A percentile compares a stretch with the other conserved stretches of the same genome.
These are phyloP conservation scores for Wickerhamomyces bisporus DNA, from an alignment of 805 yeast genomes.

Conservation along the genomic window DNA sequence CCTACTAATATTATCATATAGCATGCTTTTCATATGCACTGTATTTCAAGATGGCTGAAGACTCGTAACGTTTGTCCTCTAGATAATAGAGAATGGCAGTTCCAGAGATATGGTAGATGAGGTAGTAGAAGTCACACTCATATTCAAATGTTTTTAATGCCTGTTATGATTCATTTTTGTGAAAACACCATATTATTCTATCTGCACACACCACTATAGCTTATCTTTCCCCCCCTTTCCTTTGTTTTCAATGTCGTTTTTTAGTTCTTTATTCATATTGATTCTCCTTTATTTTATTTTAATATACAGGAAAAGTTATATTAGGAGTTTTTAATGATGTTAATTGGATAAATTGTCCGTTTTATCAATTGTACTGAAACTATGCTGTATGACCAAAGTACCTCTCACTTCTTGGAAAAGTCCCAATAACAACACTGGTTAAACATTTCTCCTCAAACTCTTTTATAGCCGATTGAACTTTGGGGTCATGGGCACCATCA, in stretches of 20 bases:
- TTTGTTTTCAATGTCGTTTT: no score
- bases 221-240: no score
- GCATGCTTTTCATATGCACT: constrained; percentile 97
- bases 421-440: constrained; percentile 55
- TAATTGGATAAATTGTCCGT: no score
- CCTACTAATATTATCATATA: constrained; percentile 1
- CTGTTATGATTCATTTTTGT: not conserved
- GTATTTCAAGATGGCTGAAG: constrained; percentile 92
- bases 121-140: no score
- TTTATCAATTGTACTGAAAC: no score
- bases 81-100: constrained; percentile 88
- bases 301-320: no score
- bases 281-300: no score
- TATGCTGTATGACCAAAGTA: constrained; percentile 25
- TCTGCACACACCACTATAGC: no score
- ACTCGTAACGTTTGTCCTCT: constrained; percentile 96
- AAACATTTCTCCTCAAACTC: constrained; percentile 41
- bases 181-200: no score
- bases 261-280: no score
- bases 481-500: constrained; percentile 26
- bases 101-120: constrained; percentile 70
- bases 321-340: no score
- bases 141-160: not conserved
- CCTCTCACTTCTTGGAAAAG: constrained; percentile 41
- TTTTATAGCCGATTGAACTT: constrained; percentile 30